Conservation (phyloP, 1,139 yeast genomes). For the Debaryomyces sp. region DNA sequence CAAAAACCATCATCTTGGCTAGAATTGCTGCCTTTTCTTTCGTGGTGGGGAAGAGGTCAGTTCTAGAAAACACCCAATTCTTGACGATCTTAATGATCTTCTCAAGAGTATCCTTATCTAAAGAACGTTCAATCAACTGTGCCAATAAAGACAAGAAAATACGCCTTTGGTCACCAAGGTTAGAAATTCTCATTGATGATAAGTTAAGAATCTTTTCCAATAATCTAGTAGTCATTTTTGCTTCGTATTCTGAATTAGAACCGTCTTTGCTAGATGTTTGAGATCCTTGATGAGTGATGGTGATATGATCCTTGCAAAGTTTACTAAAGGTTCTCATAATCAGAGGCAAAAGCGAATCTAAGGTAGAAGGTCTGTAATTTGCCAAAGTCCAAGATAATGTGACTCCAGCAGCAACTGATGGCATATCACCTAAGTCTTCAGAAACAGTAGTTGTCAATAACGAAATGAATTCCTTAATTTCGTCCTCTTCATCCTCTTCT, state of each 20-base stretch:
- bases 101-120: constrained; percentile 72
- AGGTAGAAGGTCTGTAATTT: constrained; percentile 67
- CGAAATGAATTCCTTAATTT: constrained; percentile 61
- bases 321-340: constrained; percentile 87
- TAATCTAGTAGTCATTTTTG: constrained; percentile 74
- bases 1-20: constrained; percentile 93
- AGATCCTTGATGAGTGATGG: constrained; percentile 60
- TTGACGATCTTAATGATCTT: constrained; percentile 80
- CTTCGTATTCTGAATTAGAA: constrained; percentile 59
- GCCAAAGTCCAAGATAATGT: constrained; percentile 84
- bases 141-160: constrained; percentile 84
- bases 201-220: constrained; percentile 77
- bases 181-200: constrained; percentile 78
- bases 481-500: constrained; percentile 55
- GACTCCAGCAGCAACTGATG: constrained; percentile 91
- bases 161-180: constrained; percentile 90
- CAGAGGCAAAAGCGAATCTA: constrained; percentile 74
- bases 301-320: constrained; percentile 85
- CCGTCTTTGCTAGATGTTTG: constrained; percentile 36
- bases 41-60: constrained; percentile 88
- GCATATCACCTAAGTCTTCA: constrained; percentile 80
- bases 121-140: constrained; percentile 85
- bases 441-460: constrained; percentile 69
- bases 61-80: constrained; percentile 84
- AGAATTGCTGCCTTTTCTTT: constrained; percentile 96